Evolutionary conservation across 1,284 basidiomycete genomes (phyloP), one percentile per base, ranked within the genome.

Genomic region (Afroboletus lepidellus): DNA sequence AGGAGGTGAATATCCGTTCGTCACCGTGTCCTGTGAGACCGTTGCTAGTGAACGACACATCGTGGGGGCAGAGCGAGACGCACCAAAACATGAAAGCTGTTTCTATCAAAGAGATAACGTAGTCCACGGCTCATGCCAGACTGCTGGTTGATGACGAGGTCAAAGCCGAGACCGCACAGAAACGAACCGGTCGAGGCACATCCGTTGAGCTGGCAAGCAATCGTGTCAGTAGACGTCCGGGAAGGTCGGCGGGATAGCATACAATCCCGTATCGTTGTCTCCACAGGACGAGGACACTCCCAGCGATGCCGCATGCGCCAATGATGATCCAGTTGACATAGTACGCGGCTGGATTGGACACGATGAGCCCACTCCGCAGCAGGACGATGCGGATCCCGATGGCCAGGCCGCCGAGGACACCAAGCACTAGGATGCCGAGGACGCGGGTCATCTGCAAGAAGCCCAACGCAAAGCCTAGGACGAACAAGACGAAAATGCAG

Each of bases 161-260:
- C 84, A 8, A 80, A 59, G 18, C 76, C 83, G 4, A 87, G 72
- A 29, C 63, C 74, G 12, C 72, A 66, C 25, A 87, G 66, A 64
- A 87, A 87, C 11, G 84, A 78, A 29, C 85, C 85, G 18, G 74
- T 69, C 3, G 83, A 78, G 16, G 82, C 73, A 46, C 79, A 81
- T 32, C 74, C 75, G 36, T 79, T 66, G 37, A 79, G 64, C 78
- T 80, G 57, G 41, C 39, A 20, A 54, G 44, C 25, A 41, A 43
- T 41, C 30, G 21, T 21, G 47, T 55, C 38, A 57, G 47, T 33
- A 33, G 9, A 11, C 57, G 32, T 48, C 9, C 15, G 16, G 34
- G 33, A 32, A 18, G 15, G 8, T 46, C n/a, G 39, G 23, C 9
- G 5, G 8, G 27, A 51, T 24, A 11, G 73, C 83, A 60, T 64